Base-by-base conservation (phyloP, 1,284 basidiomycete species). In the Hypsizygus ulmarius region DNA sequence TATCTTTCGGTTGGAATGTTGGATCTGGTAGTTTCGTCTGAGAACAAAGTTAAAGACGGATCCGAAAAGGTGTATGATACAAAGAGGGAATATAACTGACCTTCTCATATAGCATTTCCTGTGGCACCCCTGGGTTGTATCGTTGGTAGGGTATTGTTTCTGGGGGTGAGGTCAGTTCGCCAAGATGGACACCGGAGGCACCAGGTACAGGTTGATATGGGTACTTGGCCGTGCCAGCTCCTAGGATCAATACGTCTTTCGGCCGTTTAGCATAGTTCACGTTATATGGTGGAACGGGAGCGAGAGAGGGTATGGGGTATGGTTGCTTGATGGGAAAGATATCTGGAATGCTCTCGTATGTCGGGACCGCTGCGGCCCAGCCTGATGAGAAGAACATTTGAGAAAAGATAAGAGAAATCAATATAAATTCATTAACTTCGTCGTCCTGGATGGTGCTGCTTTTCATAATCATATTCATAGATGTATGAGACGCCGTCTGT, bases 401-500 rank as follows among this genome's bases (percentile, higher is more conserved):
- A n/a, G n/a, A 12, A 25, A 39, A 0, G 39, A 35, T 28, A 14
- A n/a, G 29, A 6, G 43, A 1, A 15, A 38, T 37, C 12, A 14
- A 32, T 12, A 18, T 7, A 12, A 25, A 32, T 42, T 36, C 34
- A 54, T 62, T 25, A 29, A 66, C 66, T 59, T 30, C 54, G 62
- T n/a, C 55, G 53, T 1, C 53, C 50, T 15, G 69, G 70, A 40
- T 67, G 56, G 30, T 61, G 59, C 36, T 60, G 59, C 0, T 45
- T 56, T 25, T 54, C 50, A 38, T 61, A 68, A 25, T 66, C 60
- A 41, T 69, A 72, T 44, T 70, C 67, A 30, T 71, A 72, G 8
- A 72, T 56, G 28, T 56, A 60, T 3, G 67, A 65, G 6, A 55
- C 52, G 9, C 40, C 47, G 15, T 43, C 50, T 3, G 43, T 41